Percentiles rank a stretch among this genome's conserved stretches.
Evolutionary conservation across 2,329 filamentous ascomycete species (phyloP).

Genomic region (Paracorniculantispora psalliotae): DNA sequence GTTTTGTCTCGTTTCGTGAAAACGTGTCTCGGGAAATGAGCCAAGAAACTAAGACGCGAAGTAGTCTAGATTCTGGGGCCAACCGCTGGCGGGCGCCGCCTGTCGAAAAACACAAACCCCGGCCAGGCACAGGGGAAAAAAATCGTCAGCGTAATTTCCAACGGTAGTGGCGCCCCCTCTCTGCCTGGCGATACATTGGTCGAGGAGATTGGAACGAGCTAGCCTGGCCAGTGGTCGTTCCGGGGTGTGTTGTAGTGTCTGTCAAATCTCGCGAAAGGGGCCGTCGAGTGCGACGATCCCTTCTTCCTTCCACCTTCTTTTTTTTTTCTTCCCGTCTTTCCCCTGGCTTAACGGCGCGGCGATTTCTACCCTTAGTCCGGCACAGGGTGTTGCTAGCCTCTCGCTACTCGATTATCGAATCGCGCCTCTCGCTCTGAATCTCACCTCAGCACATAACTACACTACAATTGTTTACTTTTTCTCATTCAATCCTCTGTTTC

Average conservation of each 20-base stretch:
- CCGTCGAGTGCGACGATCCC: background rate
- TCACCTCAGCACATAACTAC: background rate
- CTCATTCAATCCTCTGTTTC: background rate
- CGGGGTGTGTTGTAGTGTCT: background rate
- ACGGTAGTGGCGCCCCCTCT: background rate
- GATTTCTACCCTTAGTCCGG: background rate
- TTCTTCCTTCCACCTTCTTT: background rate
- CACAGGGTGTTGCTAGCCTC: background rate
- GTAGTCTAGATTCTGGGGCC: background rate
- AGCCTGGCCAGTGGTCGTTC: background rate
- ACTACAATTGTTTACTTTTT: background rate
- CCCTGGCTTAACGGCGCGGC: background rate
- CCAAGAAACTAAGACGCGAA: background rate
- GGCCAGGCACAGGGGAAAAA: background rate
- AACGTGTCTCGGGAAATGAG: conserved; percentile 2
- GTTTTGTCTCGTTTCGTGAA: background rate
- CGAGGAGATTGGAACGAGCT: background rate
- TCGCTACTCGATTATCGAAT: background rate
- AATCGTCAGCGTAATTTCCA: background rate
- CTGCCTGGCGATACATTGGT: background rate
- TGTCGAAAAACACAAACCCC: background rate
- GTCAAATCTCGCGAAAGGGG: conserved; percentile 2
- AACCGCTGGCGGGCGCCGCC: background rate
- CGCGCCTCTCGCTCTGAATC: background rate
- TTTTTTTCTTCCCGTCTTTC: background rate